Base-by-base conservation (phyloP, 129 eudicot genomes). In the Pittosporum tobira region DNA sequence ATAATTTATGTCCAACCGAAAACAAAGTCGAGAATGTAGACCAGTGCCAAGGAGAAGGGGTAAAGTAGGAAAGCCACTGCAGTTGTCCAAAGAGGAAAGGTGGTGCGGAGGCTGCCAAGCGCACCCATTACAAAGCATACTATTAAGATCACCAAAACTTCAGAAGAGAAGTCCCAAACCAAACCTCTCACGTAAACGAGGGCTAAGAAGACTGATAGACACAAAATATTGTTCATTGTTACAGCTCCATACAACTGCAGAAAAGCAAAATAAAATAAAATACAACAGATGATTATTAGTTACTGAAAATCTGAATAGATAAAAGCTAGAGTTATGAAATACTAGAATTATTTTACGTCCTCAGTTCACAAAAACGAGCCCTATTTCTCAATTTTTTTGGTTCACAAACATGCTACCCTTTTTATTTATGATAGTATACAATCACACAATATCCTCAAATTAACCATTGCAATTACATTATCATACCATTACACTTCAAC, bases 161-260 rank as follows among this genome's bases (percentile, higher is more conserved):
- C 96, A 0, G 96, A 79, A 36, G 94, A 84, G 75, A 88, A 88
- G 73, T 88, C 84, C 96, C 96, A 88, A n/a, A 67, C 65, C 71
- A 88, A 54, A 3, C 94, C 96, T 16, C 96, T 65, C 23, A 30
- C 65, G 30, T 88, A 88, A 22, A 84, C 96, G 12, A 88, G 85
- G 59, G 94, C 94, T 51, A 88, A 63, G 81, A 88, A 84, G 26
- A 88, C 91, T 4, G 96, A 71, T 25, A 88, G 73, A 60, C 96
- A 88, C 22, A 88, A 82, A 29, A 71, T 34, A 47, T 88, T 88
- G 48, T 88, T 88, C 96, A 88, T 84, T 2, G 96, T 84, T 23
- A 82, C 94, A 5, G 96, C 94, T 65, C 96, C 96, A 30, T 88
- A 88, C 46, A 88, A 48, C 96, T 88, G 94, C 68, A 30, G 26